Base-by-base conservation (phyloP, 768 basidiomycete genomes). In the Mycena latifolia region DNA sequence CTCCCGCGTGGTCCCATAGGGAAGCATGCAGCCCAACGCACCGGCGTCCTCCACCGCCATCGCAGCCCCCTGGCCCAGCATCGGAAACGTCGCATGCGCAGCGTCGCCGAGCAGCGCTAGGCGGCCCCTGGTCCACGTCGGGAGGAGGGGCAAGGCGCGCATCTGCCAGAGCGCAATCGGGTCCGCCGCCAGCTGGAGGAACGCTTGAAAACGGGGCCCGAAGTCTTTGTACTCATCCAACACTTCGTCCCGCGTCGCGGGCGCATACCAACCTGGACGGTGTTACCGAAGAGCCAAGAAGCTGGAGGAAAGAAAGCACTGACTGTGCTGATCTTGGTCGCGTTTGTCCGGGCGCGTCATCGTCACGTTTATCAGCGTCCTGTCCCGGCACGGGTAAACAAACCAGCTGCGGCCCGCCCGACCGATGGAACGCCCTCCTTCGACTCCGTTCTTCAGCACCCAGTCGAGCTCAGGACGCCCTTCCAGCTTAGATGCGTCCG, bases 331-430 rank as follows among this genome's bases (percentile, higher is more conserved):
- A 22, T 61, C 60, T 11, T 61, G 60, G 31, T 61, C 51, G n/a
- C 60, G 60, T 24, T 29, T 35, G 52, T 61, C 60, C 5, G 52
- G 60, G 29, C 54, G 60, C 43, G 54, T 54, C 60, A 61, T 61
- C n/a, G 60, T 46, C 17, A 61, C 60, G n/a, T 53, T 61, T 14
- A 61, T 35, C n/a, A 43, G 50, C 4, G 41, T 54, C 18, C 20
- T 28, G 18, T 61, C 59, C 10, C 20, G 1, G 43, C 50, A 61
- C 2, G 60, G 60, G 14, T 61, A 61, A 11, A 46, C 0, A 22
- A 61, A 61, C 8, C 43, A 25, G 27, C 25, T 20, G 41, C n/a
- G 20, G 27, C 37, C 37, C 14, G 8, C 37, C 37, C 53, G 10
- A 2, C 5, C n/a, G 22, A 62, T 53, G 3, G 39, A 12, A 29